A percentile compares a stretch with the other conserved stretches of the same genome.
Evolutionary conservation across 2,329 filamentous ascomycete genomes (phyloP).

Genomic region (Botrytis galanthina): DNA sequence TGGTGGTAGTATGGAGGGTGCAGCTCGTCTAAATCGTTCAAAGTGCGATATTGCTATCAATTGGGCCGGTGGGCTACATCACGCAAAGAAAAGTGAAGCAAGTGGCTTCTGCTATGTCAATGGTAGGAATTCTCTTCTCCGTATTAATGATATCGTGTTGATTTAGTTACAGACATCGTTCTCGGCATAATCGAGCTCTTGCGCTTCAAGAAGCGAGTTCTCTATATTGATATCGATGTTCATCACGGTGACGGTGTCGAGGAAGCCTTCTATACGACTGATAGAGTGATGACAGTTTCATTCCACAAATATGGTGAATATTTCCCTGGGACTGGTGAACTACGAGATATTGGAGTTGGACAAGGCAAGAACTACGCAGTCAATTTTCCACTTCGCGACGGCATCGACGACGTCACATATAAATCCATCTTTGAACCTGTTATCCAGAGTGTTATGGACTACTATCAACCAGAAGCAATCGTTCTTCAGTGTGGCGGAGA

Average conservation of each 20-base stretch:
- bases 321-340: slow-evolving; percentile 87
- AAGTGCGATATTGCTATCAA: slow-evolving; percentile 98
- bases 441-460: slow-evolving; percentile 80
- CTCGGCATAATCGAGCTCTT: slow-evolving; percentile 91
- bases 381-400: slow-evolving; percentile 88
- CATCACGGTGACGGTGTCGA: slow-evolving; percentile 93
- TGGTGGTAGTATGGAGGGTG: slow-evolving; percentile 90
- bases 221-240: slow-evolving; percentile 96
- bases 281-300: slow-evolving; percentile 88
- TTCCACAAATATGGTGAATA: slow-evolving; percentile 98
- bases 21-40: slow-evolving; percentile 80
- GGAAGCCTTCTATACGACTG: slow-evolving; percentile 89
- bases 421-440: slow-evolving; percentile 89
- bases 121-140: slow-evolving; percentile 51
- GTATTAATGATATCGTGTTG: slow-evolving; percentile 35
- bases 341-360: slow-evolving; percentile 83
- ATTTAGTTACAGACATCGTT: slow-evolving; percentile 75
- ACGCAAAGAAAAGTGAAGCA: slow-evolving; percentile 95
- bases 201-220: slow-evolving; percentile 86
- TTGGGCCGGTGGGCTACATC: slow-evolving; percentile 95
- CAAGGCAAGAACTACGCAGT: slow-evolving; percentile 85
- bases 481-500: slow-evolving; percentile 96
- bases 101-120: slow-evolving; percentile 99
- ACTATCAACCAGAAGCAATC: slow-evolving; percentile 86
- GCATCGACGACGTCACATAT: slow-evolving; percentile 87